These are phyloP conservation scores for Lotus japonicus DNA, from an alignment of 306 rosid genomes.

Conservation along the genomic window DNA sequence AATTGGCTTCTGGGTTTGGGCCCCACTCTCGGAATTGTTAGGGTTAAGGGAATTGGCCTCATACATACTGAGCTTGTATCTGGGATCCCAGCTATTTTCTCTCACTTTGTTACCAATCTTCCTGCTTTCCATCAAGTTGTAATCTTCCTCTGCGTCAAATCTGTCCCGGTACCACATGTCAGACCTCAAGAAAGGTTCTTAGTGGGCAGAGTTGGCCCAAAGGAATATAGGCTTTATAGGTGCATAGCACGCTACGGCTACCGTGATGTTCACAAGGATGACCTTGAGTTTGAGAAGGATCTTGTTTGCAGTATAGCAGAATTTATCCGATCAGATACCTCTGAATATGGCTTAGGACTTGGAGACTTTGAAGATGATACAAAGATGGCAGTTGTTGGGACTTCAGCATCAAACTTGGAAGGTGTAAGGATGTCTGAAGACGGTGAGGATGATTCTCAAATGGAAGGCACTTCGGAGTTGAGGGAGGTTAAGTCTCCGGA, in stretches of 20 bases:
- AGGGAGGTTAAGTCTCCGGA: conserved; percentile 53
- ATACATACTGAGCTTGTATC: conserved; percentile 91
- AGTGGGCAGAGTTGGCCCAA: conserved; percentile 98
- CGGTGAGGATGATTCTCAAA: conserved; percentile 22
- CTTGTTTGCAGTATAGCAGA: conserved; percentile 85
- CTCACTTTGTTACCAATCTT: conserved; percentile 94
- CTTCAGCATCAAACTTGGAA: conserved; percentile 52
- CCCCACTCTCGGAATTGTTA: conserved; percentile 75
- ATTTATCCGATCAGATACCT: conserved; percentile 64
- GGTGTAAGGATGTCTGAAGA: conserved; percentile 72
- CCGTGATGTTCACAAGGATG: conserved; percentile 82
- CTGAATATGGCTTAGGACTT: conserved; percentile 24
- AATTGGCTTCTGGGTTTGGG: conserved; percentile 86
- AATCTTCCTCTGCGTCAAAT: conserved; percentile 91
- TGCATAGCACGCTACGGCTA: conserved; percentile 97
- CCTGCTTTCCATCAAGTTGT: conserved; percentile 98
- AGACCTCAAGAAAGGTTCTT: conserved; percentile 84
- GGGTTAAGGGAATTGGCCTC: conserved; percentile 93
- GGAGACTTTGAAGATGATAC: conserved; percentile 46
- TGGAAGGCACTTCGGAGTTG: conserved; percentile 51
- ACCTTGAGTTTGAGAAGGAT: conserved; percentile 79
- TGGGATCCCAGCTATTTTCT: conserved; percentile 93
- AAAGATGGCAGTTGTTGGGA: conserved; percentile 88
- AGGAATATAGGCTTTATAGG: conserved; percentile 76
- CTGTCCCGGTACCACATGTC: conserved; percentile 95